Conservation (phyloP, 169 alveolate genomes). For the Cryptosporidium felis region DNA sequence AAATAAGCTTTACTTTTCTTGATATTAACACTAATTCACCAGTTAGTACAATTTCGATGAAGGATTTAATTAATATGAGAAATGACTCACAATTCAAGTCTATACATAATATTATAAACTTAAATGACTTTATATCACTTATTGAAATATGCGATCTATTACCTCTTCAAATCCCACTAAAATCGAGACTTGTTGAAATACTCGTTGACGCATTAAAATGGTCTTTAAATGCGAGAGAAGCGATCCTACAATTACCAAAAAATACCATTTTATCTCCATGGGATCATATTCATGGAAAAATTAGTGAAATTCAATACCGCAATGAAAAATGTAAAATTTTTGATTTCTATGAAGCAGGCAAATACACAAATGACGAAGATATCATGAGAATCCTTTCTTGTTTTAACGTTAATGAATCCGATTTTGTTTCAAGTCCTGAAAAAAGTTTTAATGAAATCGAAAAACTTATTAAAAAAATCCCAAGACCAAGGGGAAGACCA, state of each 20-base stretch:
- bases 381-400: neutral
- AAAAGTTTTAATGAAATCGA: neutral
- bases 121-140: constrained; percentile 7
- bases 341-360: neutral
- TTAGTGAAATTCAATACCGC: neutral
- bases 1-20: neutral
- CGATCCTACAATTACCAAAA: constrained; percentile 42
- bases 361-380: neutral
- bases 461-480: neutral
- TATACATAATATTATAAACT: neutral
- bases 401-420: neutral
- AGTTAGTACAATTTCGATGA: neutral
- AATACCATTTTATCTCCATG: constrained; percentile 61
- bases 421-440: neutral
- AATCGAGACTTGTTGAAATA: constrained; percentile 42
- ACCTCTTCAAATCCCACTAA: constrained; percentile 55
- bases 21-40: neutral
- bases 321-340: neutral
- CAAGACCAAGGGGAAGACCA: constrained; percentile 72
- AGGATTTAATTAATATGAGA: neutral
- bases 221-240: constrained; percentile 55
- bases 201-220: constrained; percentile 16
- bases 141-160: constrained; percentile 59
- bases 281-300: constrained; percentile 36
- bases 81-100: too few species aligned